Percentiles rank a stretch among this genome's conserved stretches.
Evolutionary conservation across 2,329 filamentous ascomycete species (phyloP).

Genomic region (Xylariaceae sp.): DNA sequence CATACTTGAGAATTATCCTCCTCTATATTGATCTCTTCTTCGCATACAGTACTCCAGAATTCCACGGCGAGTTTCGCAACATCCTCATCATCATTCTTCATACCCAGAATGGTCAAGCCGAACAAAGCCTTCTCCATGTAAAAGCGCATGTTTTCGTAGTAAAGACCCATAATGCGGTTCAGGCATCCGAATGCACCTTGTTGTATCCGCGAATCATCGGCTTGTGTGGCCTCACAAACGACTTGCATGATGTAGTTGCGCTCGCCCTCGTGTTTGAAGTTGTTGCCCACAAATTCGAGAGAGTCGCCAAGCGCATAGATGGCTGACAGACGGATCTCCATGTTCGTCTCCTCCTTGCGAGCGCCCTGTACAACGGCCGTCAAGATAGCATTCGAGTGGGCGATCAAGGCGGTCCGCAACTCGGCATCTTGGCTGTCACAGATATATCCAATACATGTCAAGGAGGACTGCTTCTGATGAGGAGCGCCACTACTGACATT

Average conservation of each 20-base stretch:
- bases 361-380: slow-evolving; percentile 98
- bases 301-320: slow-evolving; percentile 95
- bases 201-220: slow-evolving; percentile 87
- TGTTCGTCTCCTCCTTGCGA: slow-evolving; percentile 92
- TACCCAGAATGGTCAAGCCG: slow-evolving; percentile 94
- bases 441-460: slow-evolving; percentile 97
- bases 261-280: slow-evolving; percentile 99
- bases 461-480: slow-evolving; percentile 90
- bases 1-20: slow-evolving; percentile 87
- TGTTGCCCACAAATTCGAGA: slow-evolving; percentile 95
- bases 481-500: slow-evolving; percentile 88
- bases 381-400: slow-evolving; percentile 96
- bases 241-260: slow-evolving; percentile 99
- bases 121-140: slow-evolving; percentile 99
- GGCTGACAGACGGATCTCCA: slow-evolving; percentile 88
- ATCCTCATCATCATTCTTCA: slow-evolving; percentile 98
- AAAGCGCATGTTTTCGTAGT: slow-evolving; percentile 99
- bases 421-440: slow-evolving; percentile 94
- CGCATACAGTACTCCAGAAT: slow-evolving; percentile 99
- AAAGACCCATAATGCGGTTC: slow-evolving; percentile 97
- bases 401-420: slow-evolving; percentile 77
- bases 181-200: slow-evolving; percentile 96
- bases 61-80: slow-evolving; percentile 97
- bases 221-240: slow-evolving; percentile 97
- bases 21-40: slow-evolving; percentile 97